Evolutionary conservation across 441 rosid species (phyloP).

Genomic region (Flueggea neowawraea): DNA sequence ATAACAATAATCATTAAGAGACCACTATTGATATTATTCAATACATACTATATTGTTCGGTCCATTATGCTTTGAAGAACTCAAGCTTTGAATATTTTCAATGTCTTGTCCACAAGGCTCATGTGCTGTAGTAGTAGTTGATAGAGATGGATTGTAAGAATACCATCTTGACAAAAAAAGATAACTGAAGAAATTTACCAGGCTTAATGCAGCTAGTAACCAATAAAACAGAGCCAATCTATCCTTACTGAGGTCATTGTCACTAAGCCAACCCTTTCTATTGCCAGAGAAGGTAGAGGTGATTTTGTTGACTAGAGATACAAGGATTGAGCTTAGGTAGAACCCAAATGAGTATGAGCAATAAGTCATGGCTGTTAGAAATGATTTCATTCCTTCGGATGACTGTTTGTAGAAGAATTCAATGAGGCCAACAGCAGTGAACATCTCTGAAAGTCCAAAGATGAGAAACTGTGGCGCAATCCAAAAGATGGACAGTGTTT

Average conservation of each 20-base stretch:
- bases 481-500: constrained; percentile 68
- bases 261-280: constrained; percentile 62
- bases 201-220: constrained; percentile 65
- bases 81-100: constrained; percentile 28
- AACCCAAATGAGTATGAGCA: constrained; percentile 88
- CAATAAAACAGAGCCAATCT: constrained; percentile 77
- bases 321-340: constrained; percentile 73
- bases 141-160: constrained; percentile 22
- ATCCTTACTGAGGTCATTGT: constrained; percentile 65
- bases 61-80: constrained; percentile 5
- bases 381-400: constrained; percentile 73
- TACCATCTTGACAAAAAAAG: constrained; percentile 67
- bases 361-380: constrained; percentile 70
- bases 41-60: not conserved
- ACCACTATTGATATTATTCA: too few relatives aligned
- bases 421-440: constrained; percentile 85
- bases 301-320: constrained; percentile 65
- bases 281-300: constrained; percentile 26
- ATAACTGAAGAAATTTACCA: constrained; percentile 63
- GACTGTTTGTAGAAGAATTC: constrained; percentile 93
- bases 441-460: constrained; percentile 87
- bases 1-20: too few relatives aligned
- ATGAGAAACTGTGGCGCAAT: constrained; percentile 80
- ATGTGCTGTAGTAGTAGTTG: constrained; percentile 10
- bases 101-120: constrained; percentile 27